A percentile compares a stretch with the other conserved stretches of the same genome.
Conservation (phyloP, 345 rosid species). For the Salix purpurea region DNA sequence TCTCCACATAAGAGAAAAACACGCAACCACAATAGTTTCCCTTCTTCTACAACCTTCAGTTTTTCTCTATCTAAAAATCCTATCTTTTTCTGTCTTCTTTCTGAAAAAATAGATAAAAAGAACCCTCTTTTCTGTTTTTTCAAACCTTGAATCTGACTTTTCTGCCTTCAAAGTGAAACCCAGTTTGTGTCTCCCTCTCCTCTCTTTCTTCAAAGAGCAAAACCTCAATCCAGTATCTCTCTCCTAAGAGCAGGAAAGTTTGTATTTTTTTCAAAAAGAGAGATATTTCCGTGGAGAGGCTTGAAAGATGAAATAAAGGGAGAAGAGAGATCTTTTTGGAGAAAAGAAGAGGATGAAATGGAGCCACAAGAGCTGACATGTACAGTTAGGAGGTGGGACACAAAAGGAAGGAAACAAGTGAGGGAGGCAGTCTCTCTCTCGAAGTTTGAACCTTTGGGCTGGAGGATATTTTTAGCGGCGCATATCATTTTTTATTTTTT, state of each 20-base stretch:
- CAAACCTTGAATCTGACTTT: not conserved
- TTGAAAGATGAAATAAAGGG: not conserved
- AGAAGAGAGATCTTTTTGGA: not conserved
- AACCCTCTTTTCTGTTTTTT: not conserved
- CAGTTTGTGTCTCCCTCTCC: not conserved
- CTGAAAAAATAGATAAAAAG: not conserved
- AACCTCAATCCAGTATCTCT: too few relatives aligned
- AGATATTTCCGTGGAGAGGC: not conserved
- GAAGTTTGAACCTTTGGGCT: not conserved
- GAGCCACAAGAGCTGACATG: not conserved
- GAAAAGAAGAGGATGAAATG: conserved; percentile 14
- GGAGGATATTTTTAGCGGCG: not conserved
- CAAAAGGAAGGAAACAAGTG: too few relatives aligned
- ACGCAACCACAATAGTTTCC: not conserved
- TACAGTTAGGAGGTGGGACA: not conserved
- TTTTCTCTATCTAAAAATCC: not conserved
- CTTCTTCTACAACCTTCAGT: not conserved
- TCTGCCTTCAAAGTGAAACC: not conserved
- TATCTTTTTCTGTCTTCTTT: not conserved
- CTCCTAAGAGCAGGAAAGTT: too few relatives aligned
- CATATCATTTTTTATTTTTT: not conserved
- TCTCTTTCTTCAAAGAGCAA: not conserved
- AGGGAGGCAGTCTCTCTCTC: not conserved
- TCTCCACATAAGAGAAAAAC: not conserved
- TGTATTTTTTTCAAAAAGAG: too few relatives aligned